Conservation (phyloP, 2,329 filamentous ascomycete species). For the Ophiosphaerella korrae region DNA sequence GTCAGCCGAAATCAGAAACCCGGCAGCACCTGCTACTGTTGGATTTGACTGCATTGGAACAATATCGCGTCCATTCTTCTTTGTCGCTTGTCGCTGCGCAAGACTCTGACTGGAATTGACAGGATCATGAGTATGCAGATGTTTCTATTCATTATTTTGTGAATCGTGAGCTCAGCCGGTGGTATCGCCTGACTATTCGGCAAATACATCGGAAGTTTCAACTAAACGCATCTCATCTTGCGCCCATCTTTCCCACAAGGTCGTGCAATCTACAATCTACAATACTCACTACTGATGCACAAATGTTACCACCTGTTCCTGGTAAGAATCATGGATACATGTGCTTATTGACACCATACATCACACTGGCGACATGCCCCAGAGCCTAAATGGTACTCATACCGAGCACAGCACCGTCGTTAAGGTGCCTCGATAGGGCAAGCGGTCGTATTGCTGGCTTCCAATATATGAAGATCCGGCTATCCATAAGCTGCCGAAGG, state of each 20-base stretch:
- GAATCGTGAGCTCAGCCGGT: neutral
- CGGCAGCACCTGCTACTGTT: neutral
- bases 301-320: conserved; percentile 15
- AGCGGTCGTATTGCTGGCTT: neutral
- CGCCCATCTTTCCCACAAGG: conserved; percentile 5
- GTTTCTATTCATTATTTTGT: no score
- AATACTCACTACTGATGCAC: conserved; percentile 17
- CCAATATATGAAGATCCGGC: neutral
- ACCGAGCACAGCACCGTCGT: conserved; percentile 5
- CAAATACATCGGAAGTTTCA: conserved; percentile 27
- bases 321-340: conserved; percentile 21
- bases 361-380: conserved; percentile 3
- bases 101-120: neutral
- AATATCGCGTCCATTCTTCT: neutral
- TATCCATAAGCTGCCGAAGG: neutral
- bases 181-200: conserved; percentile 5
- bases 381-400: neutral
- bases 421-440: conserved; percentile 8
- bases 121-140: no score
- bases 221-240: conserved; percentile 29
- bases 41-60: neutral
- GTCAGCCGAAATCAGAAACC: neutral
- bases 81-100: neutral
- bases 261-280: conserved; percentile 20
- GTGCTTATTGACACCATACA: neutral